Evolutionary conservation across 495 filamentous ascomycete species (phyloP).

Genomic region (Trichoderma orchidacearum): DNA sequence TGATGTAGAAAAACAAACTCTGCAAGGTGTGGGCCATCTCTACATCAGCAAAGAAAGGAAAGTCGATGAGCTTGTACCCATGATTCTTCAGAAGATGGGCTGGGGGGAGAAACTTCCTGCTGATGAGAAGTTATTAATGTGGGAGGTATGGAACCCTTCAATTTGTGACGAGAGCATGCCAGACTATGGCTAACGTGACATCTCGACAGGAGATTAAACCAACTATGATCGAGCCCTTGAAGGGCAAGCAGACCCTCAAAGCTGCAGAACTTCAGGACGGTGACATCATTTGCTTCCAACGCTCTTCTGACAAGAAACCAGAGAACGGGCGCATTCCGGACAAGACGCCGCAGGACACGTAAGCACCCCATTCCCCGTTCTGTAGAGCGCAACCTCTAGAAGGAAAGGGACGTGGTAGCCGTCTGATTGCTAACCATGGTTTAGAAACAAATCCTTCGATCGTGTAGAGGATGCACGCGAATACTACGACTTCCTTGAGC

Average conservation of each 20-base stretch:
- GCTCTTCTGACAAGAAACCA: conserved; percentile 32
- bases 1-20: conserved; percentile 57
- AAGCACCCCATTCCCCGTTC: conserved; percentile 1
- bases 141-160: conserved; percentile 39
- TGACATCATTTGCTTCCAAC: conserved; percentile 93
- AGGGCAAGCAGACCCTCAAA: conserved; percentile 74
- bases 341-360: conserved; percentile 13
- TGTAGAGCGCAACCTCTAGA: too few species aligned
- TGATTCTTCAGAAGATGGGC: conserved; percentile 71
- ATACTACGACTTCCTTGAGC: conserved; percentile 85
- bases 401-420: too few species aligned
- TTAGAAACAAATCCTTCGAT: conserved; percentile 16
- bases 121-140: conserved; percentile 51
- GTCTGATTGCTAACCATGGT: not conserved
- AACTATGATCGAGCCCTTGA: conserved; percentile 90
- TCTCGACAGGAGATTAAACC: conserved; percentile 76
- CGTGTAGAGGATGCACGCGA: conserved; percentile 53
- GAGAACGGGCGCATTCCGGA: conserved; percentile 11
- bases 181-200: conserved; percentile 8
- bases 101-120: conserved; percentile 52
- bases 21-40: conserved; percentile 64
- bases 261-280: conserved; percentile 93
- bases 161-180: not conserved
- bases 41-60: conserved; percentile 81
- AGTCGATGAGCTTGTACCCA: conserved; percentile 69